Conservation (phyloP, 2,329 filamentous ascomycete species). For the Microsporum canis region DNA sequence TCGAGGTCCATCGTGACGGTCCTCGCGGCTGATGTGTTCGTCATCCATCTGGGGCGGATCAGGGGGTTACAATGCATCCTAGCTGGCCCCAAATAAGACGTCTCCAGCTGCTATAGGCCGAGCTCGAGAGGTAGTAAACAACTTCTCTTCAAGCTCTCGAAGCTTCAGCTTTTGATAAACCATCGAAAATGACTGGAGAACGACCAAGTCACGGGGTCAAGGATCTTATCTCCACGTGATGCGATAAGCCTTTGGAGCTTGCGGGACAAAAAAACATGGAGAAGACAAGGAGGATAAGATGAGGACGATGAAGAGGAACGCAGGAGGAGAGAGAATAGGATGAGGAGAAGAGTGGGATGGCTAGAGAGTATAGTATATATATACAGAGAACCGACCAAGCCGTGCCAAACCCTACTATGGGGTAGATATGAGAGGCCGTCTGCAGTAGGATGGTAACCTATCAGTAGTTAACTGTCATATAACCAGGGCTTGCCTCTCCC, state of each 20-base stretch:
- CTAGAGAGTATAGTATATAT: background rate
- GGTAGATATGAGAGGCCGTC: too few species aligned
- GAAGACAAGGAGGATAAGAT: background rate
- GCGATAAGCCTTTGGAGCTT: background rate
- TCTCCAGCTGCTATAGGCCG: background rate
- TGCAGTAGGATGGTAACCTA: too few species aligned
- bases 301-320: background rate
- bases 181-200: background rate
- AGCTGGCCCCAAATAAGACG: background rate
- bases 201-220: background rate
- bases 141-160: background rate
- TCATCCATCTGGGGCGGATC: constrained; percentile 4
- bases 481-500: background rate
- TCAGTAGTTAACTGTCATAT: background rate
- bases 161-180: background rate
- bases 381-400: background rate
- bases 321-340: background rate
- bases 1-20: constrained; percentile 7
- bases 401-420: too few species aligned
- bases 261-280: background rate
- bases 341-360: background rate
- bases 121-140: background rate
- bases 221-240: background rate
- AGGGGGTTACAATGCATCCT: background rate
- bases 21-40: background rate